These are phyloP conservation scores for Atkinsonella texensis DNA, from an alignment of 2,329 filamentous ascomycete species.

Conservation along the genomic window DNA sequence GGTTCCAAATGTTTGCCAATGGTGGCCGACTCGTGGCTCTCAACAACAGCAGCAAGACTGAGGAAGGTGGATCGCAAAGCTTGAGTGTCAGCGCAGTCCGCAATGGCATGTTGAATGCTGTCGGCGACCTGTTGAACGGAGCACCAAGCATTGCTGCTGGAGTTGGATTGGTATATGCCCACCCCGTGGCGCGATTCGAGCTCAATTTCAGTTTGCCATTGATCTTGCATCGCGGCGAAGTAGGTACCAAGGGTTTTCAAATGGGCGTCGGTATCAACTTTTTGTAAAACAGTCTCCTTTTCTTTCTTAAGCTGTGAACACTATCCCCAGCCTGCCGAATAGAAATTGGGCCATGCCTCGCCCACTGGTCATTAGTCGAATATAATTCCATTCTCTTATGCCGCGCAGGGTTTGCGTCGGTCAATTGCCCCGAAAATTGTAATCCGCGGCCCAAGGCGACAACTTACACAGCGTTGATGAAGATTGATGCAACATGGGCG, in stretches of 20 bases:
- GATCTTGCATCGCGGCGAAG: conserved; percentile 69
- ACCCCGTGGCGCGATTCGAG: conserved; percentile 87
- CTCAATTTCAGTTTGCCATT: conserved; percentile 89
- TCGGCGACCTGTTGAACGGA: conserved; percentile 60
- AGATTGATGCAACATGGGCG: too few species aligned
- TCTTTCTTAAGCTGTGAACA: not conserved
- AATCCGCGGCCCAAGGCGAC: too few species aligned
- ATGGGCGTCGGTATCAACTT: conserved; percentile 97
- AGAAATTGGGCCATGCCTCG: not conserved
- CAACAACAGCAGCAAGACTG: conserved; percentile 41
- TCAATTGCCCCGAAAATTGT: too few species aligned
- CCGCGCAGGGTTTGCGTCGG: too few species aligned
- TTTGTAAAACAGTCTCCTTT: conserved; percentile 40
- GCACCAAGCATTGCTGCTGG: conserved; percentile 79
- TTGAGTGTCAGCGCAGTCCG: conserved; percentile 34
- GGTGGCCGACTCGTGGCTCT: conserved; percentile 75
- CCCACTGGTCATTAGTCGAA: not conserved
- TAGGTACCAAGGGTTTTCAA: conserved; percentile 80
- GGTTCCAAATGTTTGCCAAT: conserved; percentile 85
- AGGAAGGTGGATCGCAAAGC: conserved; percentile 21
- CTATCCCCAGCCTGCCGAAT: not conserved
- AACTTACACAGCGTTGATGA: too few species aligned
- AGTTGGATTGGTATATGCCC: conserved; percentile 84
- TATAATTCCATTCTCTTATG: not conserved
- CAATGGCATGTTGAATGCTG: conserved; percentile 44